Base-by-base conservation (phyloP, 2,329 filamentous ascomycete genomes). In the Fusarium oligoseptatum region DNA sequence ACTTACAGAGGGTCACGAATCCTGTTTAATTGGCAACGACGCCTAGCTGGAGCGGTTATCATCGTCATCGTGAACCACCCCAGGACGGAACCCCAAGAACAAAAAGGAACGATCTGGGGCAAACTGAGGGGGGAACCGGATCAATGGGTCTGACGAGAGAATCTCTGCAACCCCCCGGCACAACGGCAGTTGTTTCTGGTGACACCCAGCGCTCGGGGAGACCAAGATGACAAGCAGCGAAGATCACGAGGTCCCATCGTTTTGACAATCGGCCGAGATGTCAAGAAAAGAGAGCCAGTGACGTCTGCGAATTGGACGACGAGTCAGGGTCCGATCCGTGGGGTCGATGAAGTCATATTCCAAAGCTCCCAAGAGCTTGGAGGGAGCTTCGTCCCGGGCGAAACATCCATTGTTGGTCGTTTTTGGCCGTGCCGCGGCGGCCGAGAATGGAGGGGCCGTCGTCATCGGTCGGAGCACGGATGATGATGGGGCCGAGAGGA, bases 321-420 rank as follows among this genome's bases (percentile, higher is more conserved):
- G 45, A 62, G 60, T 62, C 60, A 62, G 60, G 41, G 48, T n/a
- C 11, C 8, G 63, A 66, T 66, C 52, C 41, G 63, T 24, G 63
- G 63, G 63, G 63, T 60, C 39, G 41, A 66, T 66, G 52, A 60
- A 60, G 63, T 66, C 63, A 66, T 17, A 66, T 17, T 14, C 43
- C 43, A 11, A 32, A 52, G 32, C 9, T 39, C 14, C 20, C 32
- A n/a, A 22, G 58, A 24, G 22, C 43, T 48, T 24, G 8, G 20
- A 61, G 41, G 8, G 20, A 61, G 41, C 39, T 61, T 14, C 4
- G 4, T n/a, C 15, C 22, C 55, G 14, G 43, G 22, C 22, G 43
- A 52, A 57, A 41, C 20, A 37, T 58, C 36, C 34, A 41, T 58
- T 41, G 36, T 57, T 27, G 57, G 36, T 36, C 34, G 12, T 24